Evolutionary conservation across 2,329 filamentous ascomycete genomes (phyloP), one percentile per base, ranked within the genome.

Genomic region (Alternaria viburni): DNA sequence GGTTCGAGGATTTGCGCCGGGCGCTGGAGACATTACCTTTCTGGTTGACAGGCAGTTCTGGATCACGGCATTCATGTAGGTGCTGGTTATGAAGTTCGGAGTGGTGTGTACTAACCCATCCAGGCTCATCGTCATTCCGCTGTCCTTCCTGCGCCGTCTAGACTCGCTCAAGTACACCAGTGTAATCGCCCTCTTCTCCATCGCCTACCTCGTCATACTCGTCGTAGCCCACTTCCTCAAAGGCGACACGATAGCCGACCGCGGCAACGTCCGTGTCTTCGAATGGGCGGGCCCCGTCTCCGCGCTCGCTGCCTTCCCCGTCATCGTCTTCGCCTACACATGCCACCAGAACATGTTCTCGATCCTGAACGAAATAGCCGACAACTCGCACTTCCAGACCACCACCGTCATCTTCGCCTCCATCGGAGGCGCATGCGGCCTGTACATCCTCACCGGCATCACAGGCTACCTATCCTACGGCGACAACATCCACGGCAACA

Each of bases 281-380:
- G 83, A 88, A 65, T 97, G 93, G 90, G 90, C 89, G 46, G 93
- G 95, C 8, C 86, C 92, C 4, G 85, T 97, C 10, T 87, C 91
- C 36, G 90, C 91, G 7, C 84, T 99, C 57, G 93, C 93, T 71
- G 94, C 92, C 66, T 88, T 99, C 68, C 96, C 96, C 0, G 93
- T 99, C 57, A 94, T 98, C 60, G 93, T 99, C 3, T 99, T 99
- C 84, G 96, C 95, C n/a, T 99, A 98, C 79, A 99, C 96, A 1
- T 99, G 96, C 79, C 96, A 99, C 80, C 96, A 99, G 76, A 99
- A 99, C 78, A 99, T 99, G 96, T 99, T 99, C 79, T 97, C 95
- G 11, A 97, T 99, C 69, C 83, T 99, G 47, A 99, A 99, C 74
- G 96, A 99, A 81, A 93, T 99, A 69, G 86, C 88, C 62, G 90